Conservation (phyloP, 1,139 yeast species). For the Scheffersomyces cryptocercus region DNA sequence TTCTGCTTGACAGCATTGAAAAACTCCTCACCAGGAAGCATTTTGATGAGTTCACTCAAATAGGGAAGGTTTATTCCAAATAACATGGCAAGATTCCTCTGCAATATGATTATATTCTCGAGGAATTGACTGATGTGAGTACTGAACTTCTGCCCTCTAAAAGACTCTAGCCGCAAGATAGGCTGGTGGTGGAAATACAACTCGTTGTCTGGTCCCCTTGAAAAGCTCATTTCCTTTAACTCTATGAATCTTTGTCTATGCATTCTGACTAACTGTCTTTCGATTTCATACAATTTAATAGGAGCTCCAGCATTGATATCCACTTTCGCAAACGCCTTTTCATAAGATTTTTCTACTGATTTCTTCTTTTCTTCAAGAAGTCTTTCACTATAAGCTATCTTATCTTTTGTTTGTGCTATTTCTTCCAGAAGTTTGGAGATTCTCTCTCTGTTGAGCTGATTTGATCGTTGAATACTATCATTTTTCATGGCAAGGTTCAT, state of each 20-base stretch:
- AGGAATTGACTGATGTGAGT: constrained; percentile 37
- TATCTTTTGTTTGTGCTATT: constrained; percentile 10
- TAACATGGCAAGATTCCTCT: constrained; percentile 25
- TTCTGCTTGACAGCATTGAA: constrained; percentile 38
- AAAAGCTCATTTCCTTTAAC: constrained; percentile 27
- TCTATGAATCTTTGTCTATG: constrained; percentile 27
- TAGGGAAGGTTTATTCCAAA: constrained; percentile 36
- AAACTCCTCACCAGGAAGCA: constrained; percentile 37
- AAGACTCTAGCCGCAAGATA: constrained; percentile 28
- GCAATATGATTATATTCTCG: constrained; percentile 41
- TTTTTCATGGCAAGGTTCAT: constrained; percentile 23
- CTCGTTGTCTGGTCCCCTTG: constrained; percentile 9
- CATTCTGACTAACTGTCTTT: constrained; percentile 27
- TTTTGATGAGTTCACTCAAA: constrained; percentile 26
- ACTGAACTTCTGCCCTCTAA: constrained; percentile 30
- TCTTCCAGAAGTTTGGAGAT: constrained; percentile 16
- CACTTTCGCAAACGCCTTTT: constrained; percentile 7
- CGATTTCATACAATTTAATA: constrained; percentile 28
- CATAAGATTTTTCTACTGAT: constrained; percentile 8
- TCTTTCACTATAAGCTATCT: constrained; percentile 8
- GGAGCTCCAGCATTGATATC: constrained; percentile 16
- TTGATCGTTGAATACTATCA: constrained; percentile 24
- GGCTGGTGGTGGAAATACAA: constrained; percentile 29
- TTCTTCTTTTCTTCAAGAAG: constrained; percentile 1
- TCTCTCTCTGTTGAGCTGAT: constrained; percentile 13